Evolutionary conservation across 805 yeast species (phyloP), one percentile per base, ranked within the genome.

Genomic region (Peterozyma xylosa): DNA sequence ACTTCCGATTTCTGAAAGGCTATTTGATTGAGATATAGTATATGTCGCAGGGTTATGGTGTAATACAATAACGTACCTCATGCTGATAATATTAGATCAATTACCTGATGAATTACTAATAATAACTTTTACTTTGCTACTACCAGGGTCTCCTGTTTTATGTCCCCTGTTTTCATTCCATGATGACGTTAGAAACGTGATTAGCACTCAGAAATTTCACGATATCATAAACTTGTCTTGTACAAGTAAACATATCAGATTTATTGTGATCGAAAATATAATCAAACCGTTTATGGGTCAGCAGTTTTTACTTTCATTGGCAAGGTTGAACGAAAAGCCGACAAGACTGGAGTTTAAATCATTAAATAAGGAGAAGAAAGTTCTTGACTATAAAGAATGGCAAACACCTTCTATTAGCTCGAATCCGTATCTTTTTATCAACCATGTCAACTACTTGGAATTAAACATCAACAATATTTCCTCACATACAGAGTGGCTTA

Each of bases 61-160:
- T 4, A 7, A 21, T 21, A 21, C 7, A 21, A 21, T 21, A 21
- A 21, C 27, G 7, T 5, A 21, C 27, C 7, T 21, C 27, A 21
- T 21, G 27, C 30, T 30, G 29, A 39, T 39, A 35, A 7, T 15
- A 30, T 39, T 39, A 35, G 14, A n/a, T n/a, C 27, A 17, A 4
- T 21, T 41, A 11, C 43, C 43, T 15, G 43, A 41, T 41, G 43
- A 41, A 14, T 2, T 41, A 5, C n/a, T 41, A 5, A 16, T 34
- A 34, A 17, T 17, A 10, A 30, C 35, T n/a, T 35, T 35, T 30
- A 7, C 17, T 7, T n/a, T 17, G 15, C 17, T 35, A 9, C 10
- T 34, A 11, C 3, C 11, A 9, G 18, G 14, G 40, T 17, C 40
- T 15, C 11, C n/a, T 21, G n/a, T 11, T 10, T 15, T 38, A 34